Evolutionary conservation across 1,139 yeast genomes (phyloP).

Genomic region (Meyerozyma elateridarum): DNA sequence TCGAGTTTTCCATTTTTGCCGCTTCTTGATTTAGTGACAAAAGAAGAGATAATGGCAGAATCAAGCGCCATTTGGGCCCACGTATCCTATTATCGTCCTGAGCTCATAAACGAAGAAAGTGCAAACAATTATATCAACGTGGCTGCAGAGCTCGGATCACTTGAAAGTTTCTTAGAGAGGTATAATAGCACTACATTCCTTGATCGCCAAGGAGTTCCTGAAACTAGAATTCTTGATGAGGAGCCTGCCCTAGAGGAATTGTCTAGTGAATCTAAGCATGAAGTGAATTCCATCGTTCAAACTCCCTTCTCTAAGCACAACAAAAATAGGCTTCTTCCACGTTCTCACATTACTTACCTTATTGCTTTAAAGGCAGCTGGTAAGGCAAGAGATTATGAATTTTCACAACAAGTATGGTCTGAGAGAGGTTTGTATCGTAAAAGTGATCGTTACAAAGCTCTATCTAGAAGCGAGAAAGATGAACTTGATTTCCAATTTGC

Average conservation of each 20-base stretch:
- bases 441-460: conserved; percentile 39
- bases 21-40: conserved; percentile 31
- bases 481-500: conserved; percentile 67
- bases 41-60: conserved; percentile 58
- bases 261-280: conserved; percentile 1
- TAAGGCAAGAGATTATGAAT: conserved; percentile 43
- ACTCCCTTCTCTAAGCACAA: conserved; percentile 24
- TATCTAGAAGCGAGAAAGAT: conserved; percentile 37
- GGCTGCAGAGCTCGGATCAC: conserved; percentile 42
- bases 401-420: conserved; percentile 66
- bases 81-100: conserved; percentile 37
- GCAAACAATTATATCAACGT: conserved; percentile 52
- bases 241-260: conserved; percentile 1
- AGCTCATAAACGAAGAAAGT: conserved; percentile 36
- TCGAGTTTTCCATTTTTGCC: conserved; percentile 68
- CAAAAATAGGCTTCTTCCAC: conserved; percentile 24
- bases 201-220: conserved; percentile 23
- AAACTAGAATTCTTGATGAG: conserved; percentile 12
- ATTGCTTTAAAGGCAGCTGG: conserved; percentile 66
- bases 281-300: conserved; percentile 13
- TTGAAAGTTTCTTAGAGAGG: conserved; percentile 48
- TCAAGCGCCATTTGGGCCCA: conserved; percentile 74
- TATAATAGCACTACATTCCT: conserved; percentile 46
- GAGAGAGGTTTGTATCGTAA: conserved; percentile 75
- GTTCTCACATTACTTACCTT: conserved; percentile 54